Conservation (phyloP, 306 rosid genomes). For the Carpinus fangiana region DNA sequence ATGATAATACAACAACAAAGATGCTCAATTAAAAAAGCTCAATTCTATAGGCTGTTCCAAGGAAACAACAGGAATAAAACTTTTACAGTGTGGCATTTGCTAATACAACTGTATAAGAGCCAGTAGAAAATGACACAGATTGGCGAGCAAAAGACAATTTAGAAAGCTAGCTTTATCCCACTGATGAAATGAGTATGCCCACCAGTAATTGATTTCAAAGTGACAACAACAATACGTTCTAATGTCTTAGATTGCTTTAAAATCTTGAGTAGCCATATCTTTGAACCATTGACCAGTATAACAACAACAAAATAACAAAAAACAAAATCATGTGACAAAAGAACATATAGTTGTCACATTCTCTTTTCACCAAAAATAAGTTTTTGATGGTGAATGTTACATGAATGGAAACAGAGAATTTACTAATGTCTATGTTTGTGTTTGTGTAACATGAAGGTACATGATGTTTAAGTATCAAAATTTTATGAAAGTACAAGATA, state of each 20-base stretch:
- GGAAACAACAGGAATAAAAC: not conserved
- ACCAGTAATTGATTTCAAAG: not conserved
- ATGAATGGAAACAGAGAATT: not conserved
- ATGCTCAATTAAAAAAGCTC: not conserved
- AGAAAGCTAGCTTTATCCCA: not conserved
- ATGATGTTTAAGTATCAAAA: conserved; percentile 1
- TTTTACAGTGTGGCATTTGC: not conserved
- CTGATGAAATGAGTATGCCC: not conserved
- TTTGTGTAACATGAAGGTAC: not conserved
- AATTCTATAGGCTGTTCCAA: not conserved
- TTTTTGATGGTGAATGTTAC: not conserved
- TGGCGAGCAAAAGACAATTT: not conserved
- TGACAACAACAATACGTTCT: not conserved
- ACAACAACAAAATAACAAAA: not conserved
- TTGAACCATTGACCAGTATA: not conserved
- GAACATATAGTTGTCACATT: not conserved
- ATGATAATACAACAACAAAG: not conserved
- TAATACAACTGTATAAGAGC: not conserved
- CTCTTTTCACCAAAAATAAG: not conserved
- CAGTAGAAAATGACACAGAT: not conserved
- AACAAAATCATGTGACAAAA: not conserved
- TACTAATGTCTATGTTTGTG: not conserved
- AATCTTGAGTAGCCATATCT: not conserved
- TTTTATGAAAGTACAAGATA: not conserved
- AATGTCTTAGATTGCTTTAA: not conserved